Percentiles rank a stretch among this genome's conserved stretches.
Conservation (phyloP, 345 rosid species). For the Noccaea bulbosa region DNA sequence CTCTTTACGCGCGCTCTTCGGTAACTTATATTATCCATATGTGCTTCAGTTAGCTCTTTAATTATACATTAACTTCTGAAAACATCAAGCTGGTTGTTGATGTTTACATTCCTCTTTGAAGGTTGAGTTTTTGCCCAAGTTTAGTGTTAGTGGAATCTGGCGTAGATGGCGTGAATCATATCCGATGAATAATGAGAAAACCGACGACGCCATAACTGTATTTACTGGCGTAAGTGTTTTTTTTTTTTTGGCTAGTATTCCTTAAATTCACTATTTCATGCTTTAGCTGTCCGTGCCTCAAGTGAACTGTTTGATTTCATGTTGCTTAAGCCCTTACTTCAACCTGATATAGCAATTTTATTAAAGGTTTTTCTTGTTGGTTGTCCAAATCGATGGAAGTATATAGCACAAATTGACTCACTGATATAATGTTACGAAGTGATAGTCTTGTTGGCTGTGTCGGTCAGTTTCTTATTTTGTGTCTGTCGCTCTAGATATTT, state of each 20-base stretch:
- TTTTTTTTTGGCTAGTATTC: neutral
- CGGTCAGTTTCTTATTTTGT: neutral
- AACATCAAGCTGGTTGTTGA: conserved; percentile 17
- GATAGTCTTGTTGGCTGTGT: conserved; percentile 19
- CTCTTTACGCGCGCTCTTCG: conserved; percentile 76
- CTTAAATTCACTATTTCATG: neutral
- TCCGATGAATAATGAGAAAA: conserved; percentile 57
- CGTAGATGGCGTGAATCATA: conserved; percentile 91
- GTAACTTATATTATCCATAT: conserved; percentile 46
- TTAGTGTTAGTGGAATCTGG: conserved; percentile 96
- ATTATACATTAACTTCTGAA: conserved; percentile 2
- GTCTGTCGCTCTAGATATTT: conserved; percentile 1
- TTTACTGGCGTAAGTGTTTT: conserved; percentile 84
- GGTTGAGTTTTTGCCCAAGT: conserved; percentile 96
- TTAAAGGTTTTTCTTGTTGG: neutral
- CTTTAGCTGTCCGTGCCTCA: conserved; percentile 24
- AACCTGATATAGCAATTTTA: conserved; percentile 6
- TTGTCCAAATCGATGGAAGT: conserved; percentile 2
- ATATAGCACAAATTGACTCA: conserved; percentile 1
- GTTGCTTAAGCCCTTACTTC: conserved; percentile 22
- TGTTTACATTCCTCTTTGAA: conserved; percentile 44
- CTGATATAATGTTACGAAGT: neutral
- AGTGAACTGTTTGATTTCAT: neutral
- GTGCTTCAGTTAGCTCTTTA: conserved; percentile 6
- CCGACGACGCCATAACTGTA: conserved; percentile 68